Evolutionary conservation across 495 filamentous ascomycete species (phyloP), one percentile per base, ranked within the genome.

Genomic region (Viridothelium virens): DNA sequence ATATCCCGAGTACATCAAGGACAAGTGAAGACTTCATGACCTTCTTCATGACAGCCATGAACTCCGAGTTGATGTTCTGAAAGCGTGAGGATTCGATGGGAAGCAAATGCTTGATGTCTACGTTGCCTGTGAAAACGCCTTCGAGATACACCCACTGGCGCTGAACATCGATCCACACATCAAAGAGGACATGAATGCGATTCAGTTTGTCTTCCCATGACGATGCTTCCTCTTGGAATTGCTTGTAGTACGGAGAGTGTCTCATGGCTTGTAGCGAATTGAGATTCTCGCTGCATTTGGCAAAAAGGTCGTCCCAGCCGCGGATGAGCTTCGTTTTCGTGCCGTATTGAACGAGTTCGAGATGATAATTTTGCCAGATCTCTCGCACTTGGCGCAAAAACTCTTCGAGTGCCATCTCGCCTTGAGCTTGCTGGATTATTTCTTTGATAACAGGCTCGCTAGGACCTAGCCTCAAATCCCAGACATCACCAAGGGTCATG

Each of bases 131-230:
- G 74, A 99, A 99, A 48, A 99, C 95, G 64, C 94, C 94, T 77
- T 99, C 95, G 33, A 99, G 83, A 72, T 99, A 99, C 3, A 97
- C 93, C 94, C 94, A 99, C 80, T 99, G 94, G 66, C 94, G 86
- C 77, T 99, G 94, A 36, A 99, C 95, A 78, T 99, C 94, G 69
- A 99, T 97, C 94, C 94, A 99, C 38, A 97, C 91, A 77, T 99
- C 95, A 74, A 99, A 99, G 2, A 97, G 82, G 39, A 97, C 91
- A 74, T 97, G 94, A 31, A 97, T 91, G 46, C 95, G 87, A 76
- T 99, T 99, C 50, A 99, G 82, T 71, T 95, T 96, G 76, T 99
- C 94, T 77, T 99, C 94, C 95, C 95, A 99, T 2, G 86, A 84
- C 2, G 91, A 88, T 25, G 94, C 94, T 68, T 97, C 95, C 70